Base-by-base conservation (phyloP, 495 filamentous ascomycete genomes). In the Eremomyces bilateralis region DNA sequence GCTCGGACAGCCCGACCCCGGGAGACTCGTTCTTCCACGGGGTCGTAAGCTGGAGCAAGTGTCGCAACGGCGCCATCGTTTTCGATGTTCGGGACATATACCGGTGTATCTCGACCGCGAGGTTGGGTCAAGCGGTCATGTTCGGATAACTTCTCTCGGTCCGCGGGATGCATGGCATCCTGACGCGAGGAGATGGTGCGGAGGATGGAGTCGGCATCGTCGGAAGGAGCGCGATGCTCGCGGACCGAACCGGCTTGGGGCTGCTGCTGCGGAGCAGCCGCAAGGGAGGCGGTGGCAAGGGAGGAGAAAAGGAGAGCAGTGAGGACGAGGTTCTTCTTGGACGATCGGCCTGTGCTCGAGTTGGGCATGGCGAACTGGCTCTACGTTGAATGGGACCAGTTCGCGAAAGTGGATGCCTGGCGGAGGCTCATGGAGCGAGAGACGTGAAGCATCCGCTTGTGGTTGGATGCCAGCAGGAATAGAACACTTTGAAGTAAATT, bases 61-160 rank as follows among this genome's bases (percentile, higher is more conserved):
- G 80, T 80, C 64, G 76, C 71, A 60, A 82, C 71, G 76, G 81
- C 81, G 79, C 81, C 79, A 78, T 69, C 80, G 75, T 85, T 76
- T 62, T 69, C 61, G 66, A 60, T 22, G 53, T 54, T 49, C 45
- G 44, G 43, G 38, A 49, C 2, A 34, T 38, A 32, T 42, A 35
- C 15, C 27, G 27, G 13, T 29, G 21, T 42, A n/a, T 32, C 42
- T 38, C 59, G 47, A 44, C 54, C 49, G 46, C 53, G 50, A 34
- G 46, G 46, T 42, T 61, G 46, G 48, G 51, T 60, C 34, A 36
- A 44, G 40, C 25, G 43, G 38, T 47, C 48, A 44, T 34, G 44
- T 25, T 27, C 40, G 30, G 32, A 39, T 29, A 45, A 29, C 39
- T 38, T 44, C 31, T 16, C 20, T 36, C 13, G 21, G 38, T 4